These are phyloP conservation scores for Paralagenidium karlingii DNA, from an alignment of 352 stramenopile genomes.

Conservation along the genomic window DNA sequence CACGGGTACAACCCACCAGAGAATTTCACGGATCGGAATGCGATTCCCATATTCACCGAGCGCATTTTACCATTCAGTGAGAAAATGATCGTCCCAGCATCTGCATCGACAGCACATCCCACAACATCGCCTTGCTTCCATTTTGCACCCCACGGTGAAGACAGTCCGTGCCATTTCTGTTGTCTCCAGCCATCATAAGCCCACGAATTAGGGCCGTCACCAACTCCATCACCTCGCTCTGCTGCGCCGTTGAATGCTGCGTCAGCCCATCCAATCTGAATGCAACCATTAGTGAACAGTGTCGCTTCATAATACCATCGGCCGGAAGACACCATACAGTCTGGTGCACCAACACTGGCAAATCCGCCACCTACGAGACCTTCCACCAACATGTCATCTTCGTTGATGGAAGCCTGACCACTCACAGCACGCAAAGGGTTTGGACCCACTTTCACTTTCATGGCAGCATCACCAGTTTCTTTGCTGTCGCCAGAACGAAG, in stretches of 20 bases:
- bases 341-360: constrained; percentile 67
- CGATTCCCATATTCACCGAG: constrained; percentile 75
- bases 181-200: constrained; percentile 88
- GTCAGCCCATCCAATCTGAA: constrained; percentile 91
- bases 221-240: constrained; percentile 84
- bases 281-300: constrained; percentile 86
- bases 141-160: constrained; percentile 76
- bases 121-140: constrained; percentile 90
- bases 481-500: constrained; percentile 13
- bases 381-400: constrained; percentile 77
- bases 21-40: constrained; percentile 75
- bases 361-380: constrained; percentile 76
- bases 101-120: constrained; percentile 79
- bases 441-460: constrained; percentile 21
- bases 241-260: constrained; percentile 79
- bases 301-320: constrained; percentile 90
- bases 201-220: constrained; percentile 87
- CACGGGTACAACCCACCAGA: constrained; percentile 74
- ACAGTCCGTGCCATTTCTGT: constrained; percentile 84
- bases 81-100: constrained; percentile 84
- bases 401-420: constrained; percentile 75
- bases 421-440: constrained; percentile 77
- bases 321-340: constrained; percentile 63
- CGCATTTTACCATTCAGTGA: constrained; percentile 86
- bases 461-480: constrained; percentile 17